A percentile compares a stretch with the other conserved stretches of the same genome.
Conservation (phyloP, 2,329 filamentous ascomycete genomes). For the Thielaviopsis euricoi region DNA sequence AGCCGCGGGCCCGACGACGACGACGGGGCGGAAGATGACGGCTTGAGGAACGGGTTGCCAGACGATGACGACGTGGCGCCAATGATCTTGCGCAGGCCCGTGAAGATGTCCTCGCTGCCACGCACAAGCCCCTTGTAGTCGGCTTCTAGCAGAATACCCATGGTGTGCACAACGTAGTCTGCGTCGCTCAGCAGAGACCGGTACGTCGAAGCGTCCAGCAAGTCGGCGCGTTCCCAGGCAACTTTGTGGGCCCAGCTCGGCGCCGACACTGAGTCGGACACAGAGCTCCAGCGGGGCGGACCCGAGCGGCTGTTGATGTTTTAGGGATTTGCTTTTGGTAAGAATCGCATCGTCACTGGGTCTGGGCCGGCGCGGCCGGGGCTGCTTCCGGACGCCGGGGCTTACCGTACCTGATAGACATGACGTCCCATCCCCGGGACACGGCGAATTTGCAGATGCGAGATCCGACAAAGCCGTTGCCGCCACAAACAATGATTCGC, state of each 20-base stretch:
- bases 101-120: slow-evolving; percentile 66
- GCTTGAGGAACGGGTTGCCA: slow-evolving; percentile 47
- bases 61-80: slow-evolving; percentile 31
- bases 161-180: slow-evolving; percentile 78
- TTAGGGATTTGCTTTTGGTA: no score
- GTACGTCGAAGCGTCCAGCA: slow-evolving; percentile 71
- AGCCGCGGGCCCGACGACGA: slow-evolving; percentile 26
- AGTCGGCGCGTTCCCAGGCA: slow-evolving; percentile 75
- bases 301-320: slow-evolving; percentile 59
- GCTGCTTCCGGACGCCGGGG: neutral
- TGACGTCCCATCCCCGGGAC: slow-evolving; percentile 77
- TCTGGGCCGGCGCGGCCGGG: neutral
- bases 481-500: slow-evolving; percentile 78
- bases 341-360: slow-evolving; percentile 9
- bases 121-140: slow-evolving; percentile 91
- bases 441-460: slow-evolving; percentile 86
- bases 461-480: slow-evolving; percentile 77
- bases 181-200: slow-evolving; percentile 57
- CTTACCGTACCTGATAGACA: slow-evolving; percentile 60
- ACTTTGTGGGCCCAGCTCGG: slow-evolving; percentile 73
- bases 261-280: slow-evolving; percentile 52
- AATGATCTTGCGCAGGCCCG: slow-evolving; percentile 66
- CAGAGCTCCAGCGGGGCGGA: slow-evolving; percentile 65
- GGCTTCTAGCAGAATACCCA: slow-evolving; percentile 91
- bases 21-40: neutral